Evolutionary conservation across 108 stramenopile species (phyloP).

Genomic region (Nitzschia sp.): DNA sequence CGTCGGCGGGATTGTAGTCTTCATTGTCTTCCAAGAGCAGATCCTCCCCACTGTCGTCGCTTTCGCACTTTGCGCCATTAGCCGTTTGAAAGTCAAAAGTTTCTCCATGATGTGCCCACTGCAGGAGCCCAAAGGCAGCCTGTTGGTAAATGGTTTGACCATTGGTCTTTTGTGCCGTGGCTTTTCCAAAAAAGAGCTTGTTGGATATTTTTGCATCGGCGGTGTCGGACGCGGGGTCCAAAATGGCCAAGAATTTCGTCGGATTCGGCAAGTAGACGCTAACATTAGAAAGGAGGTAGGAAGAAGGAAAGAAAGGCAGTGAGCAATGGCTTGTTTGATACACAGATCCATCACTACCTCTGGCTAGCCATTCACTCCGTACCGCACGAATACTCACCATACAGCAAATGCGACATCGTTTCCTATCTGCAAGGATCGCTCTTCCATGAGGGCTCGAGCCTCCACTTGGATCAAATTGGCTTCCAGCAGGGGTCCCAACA

Average conservation of each 20-base stretch:
- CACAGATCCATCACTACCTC: not conserved
- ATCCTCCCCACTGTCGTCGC: slow-evolving; percentile 19
- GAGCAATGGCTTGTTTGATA: not conserved
- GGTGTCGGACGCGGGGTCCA: not conserved
- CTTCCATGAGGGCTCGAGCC: slow-evolving; percentile 72
- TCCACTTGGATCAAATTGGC: slow-evolving; percentile 33
- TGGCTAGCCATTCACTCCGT: not conserved
- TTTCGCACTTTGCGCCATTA: slow-evolving; percentile 7
- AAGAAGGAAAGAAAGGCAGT: not conserved
- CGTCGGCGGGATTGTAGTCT: slow-evolving; percentile 22
- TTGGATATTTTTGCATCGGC: not conserved
- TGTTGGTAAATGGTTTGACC: slow-evolving; percentile 13
- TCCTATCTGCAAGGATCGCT: slow-evolving; percentile 55
- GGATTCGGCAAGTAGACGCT: slow-evolving; percentile 4
- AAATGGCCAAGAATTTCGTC: not conserved
- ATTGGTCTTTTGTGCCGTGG: not conserved
- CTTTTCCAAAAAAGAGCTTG: not conserved
- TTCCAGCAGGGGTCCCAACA: slow-evolving; percentile 59
- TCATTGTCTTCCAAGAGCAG: slow-evolving; percentile 23
- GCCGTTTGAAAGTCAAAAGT: slow-evolving; percentile 22
- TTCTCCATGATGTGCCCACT: slow-evolving; percentile 82
- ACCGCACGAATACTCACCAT: not conserved
- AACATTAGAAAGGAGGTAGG: not conserved
- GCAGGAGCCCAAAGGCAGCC: slow-evolving; percentile 75
- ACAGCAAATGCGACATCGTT: slow-evolving; percentile 58